A percentile compares a stretch with the other conserved stretches of the same genome.
Evolutionary conservation across 805 yeast genomes (phyloP).

Genomic region (Kurtzmaniella cleridarum): DNA sequence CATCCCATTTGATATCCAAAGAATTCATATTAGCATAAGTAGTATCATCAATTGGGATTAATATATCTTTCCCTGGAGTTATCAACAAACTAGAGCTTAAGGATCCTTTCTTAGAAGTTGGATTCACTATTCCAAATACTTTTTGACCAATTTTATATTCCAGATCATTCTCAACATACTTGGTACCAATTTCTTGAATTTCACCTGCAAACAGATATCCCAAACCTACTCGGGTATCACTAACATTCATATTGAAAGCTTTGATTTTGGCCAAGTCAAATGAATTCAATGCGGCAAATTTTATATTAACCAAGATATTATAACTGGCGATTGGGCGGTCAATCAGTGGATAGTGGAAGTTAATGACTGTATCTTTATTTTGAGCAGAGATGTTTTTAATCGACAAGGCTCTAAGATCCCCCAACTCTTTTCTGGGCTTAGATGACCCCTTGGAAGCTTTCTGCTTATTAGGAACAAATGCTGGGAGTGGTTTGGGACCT

Average conservation of each 20-base stretch:
- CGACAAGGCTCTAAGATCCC: constrained; percentile 48
- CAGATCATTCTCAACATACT: constrained; percentile 16
- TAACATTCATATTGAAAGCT: constrained; percentile 46
- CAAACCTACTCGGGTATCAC: constrained; percentile 53
- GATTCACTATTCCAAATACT: constrained; percentile 59
- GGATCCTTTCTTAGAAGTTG: constrained; percentile 49
- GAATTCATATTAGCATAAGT: constrained; percentile 14
- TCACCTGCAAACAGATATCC: constrained; percentile 70
- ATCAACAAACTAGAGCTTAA: constrained; percentile 52
- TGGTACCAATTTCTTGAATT: constrained; percentile 50
- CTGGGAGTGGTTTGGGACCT: constrained; percentile 25
- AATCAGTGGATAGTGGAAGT: constrained; percentile 48
- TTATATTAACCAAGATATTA: constrained; percentile 53
- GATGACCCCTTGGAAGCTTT: constrained; percentile 2
- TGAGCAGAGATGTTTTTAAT: constrained; percentile 44
- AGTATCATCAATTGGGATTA: constrained; percentile 23
- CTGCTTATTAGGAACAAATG: constrained; percentile 5
- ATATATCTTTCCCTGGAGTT: constrained; percentile 44
- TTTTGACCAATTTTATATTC: constrained; percentile 50
- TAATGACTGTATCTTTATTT: constrained; percentile 38
- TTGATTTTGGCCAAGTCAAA: constrained; percentile 58
- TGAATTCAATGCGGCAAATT: constrained; percentile 59
- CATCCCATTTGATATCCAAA: constrained; percentile 15
- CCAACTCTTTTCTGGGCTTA: constrained; percentile 14
- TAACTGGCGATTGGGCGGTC: constrained; percentile 43